Base-by-base conservation (phyloP, 1,139 yeast genomes). In the Hansenula sp. region DNA sequence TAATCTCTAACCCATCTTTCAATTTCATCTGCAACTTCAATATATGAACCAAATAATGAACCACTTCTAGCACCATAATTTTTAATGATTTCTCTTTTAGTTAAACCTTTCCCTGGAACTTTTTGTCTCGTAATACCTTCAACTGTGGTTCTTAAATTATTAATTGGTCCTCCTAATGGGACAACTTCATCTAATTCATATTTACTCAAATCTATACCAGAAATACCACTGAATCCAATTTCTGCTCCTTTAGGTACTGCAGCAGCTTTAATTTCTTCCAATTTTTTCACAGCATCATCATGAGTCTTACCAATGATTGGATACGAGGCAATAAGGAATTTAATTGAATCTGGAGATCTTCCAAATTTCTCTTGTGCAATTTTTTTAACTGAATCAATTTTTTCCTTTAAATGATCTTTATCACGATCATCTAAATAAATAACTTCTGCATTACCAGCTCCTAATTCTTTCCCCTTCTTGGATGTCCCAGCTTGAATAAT, bases 401-500 rank as follows among this genome's bases (percentile, higher is more conserved):
- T 24, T 24, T 24, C 26, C 12, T 24, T 24, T 11, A 24, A 24
- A 24, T 24, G 26, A 24, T 11, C 13, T 24, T 24, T 24, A 24
- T 24, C 26, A 24, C 26, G 26, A 24, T 24, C 26, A 24, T 24
- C 29, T 4, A 65, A 54, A 46, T 67, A 68, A 11, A 66, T 64
- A 11, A 59, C 60, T 46, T 68, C 73, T 3, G 71, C 72, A 49
- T 66, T 61, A 42, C 59, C 59, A 17, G 73, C 73, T 11, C 71
- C 72, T 52, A 64, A 64, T 12, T 64, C 64, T 40, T 59, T 62
- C n/a, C 73, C 73, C 14, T 60, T 61, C 14, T 60, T 52, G 0
- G 73, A 68, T n/a, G 71, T 62, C 13, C 74, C 74, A 2, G 73
- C 73, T 49, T 68, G 73, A 34, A 68, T 55, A 33, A 68, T 56